Evolutionary conservation across 148 eudicot genomes (phyloP), one percentile per base, ranked within the genome.

Genomic region (Rhododendron kiyosumense): DNA sequence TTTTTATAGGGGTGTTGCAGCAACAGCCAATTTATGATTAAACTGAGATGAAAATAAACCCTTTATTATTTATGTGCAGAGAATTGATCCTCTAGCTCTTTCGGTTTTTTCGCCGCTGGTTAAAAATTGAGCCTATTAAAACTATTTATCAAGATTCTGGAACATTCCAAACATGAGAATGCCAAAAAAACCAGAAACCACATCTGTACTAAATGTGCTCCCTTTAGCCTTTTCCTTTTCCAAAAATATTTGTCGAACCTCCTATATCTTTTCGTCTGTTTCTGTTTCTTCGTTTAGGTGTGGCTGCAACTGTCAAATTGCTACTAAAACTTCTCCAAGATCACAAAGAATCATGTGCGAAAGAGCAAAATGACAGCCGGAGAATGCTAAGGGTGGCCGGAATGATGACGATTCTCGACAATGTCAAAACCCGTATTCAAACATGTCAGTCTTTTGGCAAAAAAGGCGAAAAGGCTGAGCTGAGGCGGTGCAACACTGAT

Each of bases 391-490:
- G 99, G 85, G 90, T 97, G 49, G 95, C 96, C 0, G 96, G 98
- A 49, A 97, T 97, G 92, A 90, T 97, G 92, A 92, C 96, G 14
- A 89, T 97, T 63, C 89, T 97, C 2, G 99, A 97, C 18, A 95
- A 90, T 28, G 92, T 94, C 1, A 91, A 91, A 85, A 84, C 89
- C 61, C 87, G 98, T 81, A 86, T 97, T 13, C 98, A 95, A 76
- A 93, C 91, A 83, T 89, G 92, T 12, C 98, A 93, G 89, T 78
- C 91, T 2, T 88, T 92, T 0, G 92, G 94, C 45, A 89, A 84
- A 12, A 91, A 88, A 63, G 87, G 63, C 3, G 89, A 88, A 81
- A 71, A 71, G 22, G 84, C 87, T 0, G 94, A 91, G 87, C 90
- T 91, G 26, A 82, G 91, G 78, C 90, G 95, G 7, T 93, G 98